Evolutionary conservation across 1,284 basidiomycete species (phyloP), one percentile per base, ranked within the genome.

Genomic region (Tilletia setariae): DNA sequence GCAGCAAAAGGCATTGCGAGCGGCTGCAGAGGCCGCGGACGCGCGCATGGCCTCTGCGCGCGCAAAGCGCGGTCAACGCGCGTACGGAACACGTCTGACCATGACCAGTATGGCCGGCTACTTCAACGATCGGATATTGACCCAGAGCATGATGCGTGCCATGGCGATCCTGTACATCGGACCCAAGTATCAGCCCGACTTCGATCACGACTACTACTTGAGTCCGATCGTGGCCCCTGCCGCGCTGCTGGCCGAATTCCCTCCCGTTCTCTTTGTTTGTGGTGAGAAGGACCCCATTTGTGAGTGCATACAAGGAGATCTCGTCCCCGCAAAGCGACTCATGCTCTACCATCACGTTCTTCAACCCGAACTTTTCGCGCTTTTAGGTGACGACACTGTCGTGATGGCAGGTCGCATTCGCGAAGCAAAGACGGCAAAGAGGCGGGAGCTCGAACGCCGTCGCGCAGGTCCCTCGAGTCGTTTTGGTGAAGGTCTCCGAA

Each of bases 131-230:
- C 70, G 78, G 11, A 79, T 79, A 70, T 59, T 79, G 28, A 75
- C 77, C 16, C 78, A 77, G 61, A 71, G 72, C 42, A 79, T 79
- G 78, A 95, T 97, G 91, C 91, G 95, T 51, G 93, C 94, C 0
- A 98, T 98, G 94, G 94, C 94, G 1, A 94, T 98, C 76, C 86
- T 97, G 68, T 98, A 98, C 84, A 90, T 98, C 71, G 95, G 95
- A 0, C 94, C 94, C 0, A 88, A 91, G 63, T 89, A 89, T 66
- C 91, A 93, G 79, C 94, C 95, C 16, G 93, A 98, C 83, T 93
- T 98, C 82, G 89, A 90, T 68, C 91, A 91, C 51, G 94, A 98
- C 85, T 98, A 97, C 84, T 90, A 91, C 84, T 89, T 98, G 71
- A 96, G 93, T 13, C 95, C 95, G 0, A 91, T 98, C 75, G 87